phyloP scores from a whole-genome alignment of 1,284 basidiomycete species.

The Ustilago esculenta region DNA sequence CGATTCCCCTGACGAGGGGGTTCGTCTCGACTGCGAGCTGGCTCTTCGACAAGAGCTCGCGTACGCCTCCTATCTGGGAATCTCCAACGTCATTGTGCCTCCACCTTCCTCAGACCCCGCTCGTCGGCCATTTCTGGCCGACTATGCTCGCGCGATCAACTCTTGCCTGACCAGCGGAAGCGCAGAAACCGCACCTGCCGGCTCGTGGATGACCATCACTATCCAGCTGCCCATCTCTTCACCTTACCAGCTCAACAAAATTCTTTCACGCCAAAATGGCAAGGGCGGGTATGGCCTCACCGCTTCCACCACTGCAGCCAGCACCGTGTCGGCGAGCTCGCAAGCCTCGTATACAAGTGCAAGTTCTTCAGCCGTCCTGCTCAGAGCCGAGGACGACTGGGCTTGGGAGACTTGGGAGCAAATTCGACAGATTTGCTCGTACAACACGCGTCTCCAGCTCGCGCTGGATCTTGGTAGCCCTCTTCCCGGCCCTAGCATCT shows the following conservation, averaged over 20 bases:
- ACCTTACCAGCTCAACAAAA: slow-evolving; percentile 46
- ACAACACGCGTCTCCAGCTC: slow-evolving; percentile 78
- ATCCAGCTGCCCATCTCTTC: slow-evolving; percentile 64
- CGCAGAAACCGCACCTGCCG: slow-evolving; percentile 51
- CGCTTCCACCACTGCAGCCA: slow-evolving; percentile 33
- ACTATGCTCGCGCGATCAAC: slow-evolving; percentile 86
- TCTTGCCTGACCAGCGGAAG: slow-evolving; percentile 48
- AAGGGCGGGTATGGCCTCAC: slow-evolving; percentile 26
- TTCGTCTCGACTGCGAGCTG: slow-evolving; percentile 93
- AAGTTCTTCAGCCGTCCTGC: slow-evolving; percentile 71
- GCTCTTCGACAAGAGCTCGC: slow-evolving; percentile 91
- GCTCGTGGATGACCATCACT: slow-evolving; percentile 54
- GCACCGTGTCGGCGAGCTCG: slow-evolving; percentile 36
- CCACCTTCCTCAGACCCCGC: slow-evolving; percentile 76
- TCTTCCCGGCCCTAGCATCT: slow-evolving; percentile 72
- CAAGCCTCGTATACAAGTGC: slow-evolving; percentile 38
- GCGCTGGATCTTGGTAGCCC: slow-evolving; percentile 90
- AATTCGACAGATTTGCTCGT: slow-evolving; percentile 86
- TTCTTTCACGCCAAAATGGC: slow-evolving; percentile 46
- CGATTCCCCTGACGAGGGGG: slow-evolving; percentile 90
- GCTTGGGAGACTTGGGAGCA: slow-evolving; percentile 98
- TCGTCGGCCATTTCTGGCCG: slow-evolving; percentile 78
- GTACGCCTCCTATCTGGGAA: slow-evolving; percentile 90
- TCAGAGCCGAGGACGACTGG: slow-evolving; percentile 72
- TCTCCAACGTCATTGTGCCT: slow-evolving; percentile 86